phyloP scores from a whole-genome alignment of 305 asterid species.

The Fraxinus xanthoxyloides region DNA sequence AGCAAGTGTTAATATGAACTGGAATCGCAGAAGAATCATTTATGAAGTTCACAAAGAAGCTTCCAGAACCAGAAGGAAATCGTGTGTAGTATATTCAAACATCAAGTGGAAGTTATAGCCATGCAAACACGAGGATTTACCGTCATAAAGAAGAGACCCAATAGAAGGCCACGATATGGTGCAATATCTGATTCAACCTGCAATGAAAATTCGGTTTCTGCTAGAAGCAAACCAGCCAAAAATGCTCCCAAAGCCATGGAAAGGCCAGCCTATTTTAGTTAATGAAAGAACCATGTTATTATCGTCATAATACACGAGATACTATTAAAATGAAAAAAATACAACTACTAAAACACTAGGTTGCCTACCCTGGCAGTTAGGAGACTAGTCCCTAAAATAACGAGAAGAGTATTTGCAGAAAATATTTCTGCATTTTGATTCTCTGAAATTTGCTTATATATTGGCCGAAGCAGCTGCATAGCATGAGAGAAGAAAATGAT shows the following conservation, averaged over 20 bases:
- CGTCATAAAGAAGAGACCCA: conserved; percentile 99
- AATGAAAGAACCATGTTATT: conserved; percentile 15
- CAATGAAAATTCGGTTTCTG: conserved; percentile 97
- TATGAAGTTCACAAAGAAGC: neutral
- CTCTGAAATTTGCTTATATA: conserved; percentile 95
- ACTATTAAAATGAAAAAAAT: conserved; percentile 15
- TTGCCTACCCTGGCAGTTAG: conserved; percentile 91
- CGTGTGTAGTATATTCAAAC: neutral
- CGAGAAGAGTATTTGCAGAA: conserved; percentile 94
- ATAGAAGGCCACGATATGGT: conserved; percentile 96
- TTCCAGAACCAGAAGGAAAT: conserved; percentile 1
- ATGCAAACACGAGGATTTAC: conserved; percentile 37
- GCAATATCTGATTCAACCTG: conserved; percentile 99
- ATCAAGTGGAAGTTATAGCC: conserved; percentile 13
- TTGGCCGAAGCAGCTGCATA: conserved; percentile 94
- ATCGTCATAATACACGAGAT: conserved; percentile 16
- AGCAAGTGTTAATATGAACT: neutral
- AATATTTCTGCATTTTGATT: conserved; percentile 98
- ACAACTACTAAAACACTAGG: conserved; percentile 21
- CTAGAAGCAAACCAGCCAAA: conserved; percentile 99
- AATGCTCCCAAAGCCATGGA: conserved; percentile 99
- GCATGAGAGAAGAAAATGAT: conserved; percentile 32
- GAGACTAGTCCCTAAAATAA: conserved; percentile 94
- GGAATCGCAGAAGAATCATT: neutral
- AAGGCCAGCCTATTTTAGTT: conserved; percentile 83